phyloP scores from a whole-genome alignment of 1,284 basidiomycete genomes.

The Naganishia cerealis region DNA sequence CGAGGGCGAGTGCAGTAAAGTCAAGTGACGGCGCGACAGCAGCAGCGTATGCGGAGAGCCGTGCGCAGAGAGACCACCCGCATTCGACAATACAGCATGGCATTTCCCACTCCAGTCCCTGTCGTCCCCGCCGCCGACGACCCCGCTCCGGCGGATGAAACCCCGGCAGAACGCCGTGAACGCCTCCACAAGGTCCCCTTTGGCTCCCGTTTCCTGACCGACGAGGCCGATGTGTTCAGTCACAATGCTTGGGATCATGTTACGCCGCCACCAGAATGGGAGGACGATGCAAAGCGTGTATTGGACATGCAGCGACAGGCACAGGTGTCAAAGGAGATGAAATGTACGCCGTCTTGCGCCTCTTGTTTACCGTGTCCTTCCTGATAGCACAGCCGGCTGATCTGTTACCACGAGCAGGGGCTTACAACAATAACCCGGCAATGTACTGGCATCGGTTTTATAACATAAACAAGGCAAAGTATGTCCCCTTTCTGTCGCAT shows the following conservation, averaged over 20 bases:
- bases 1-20: not conserved
- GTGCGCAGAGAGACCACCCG: too few relatives aligned
- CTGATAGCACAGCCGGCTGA: slow-evolving; percentile 63
- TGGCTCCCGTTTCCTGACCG: slow-evolving; percentile 48
- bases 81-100: not conserved
- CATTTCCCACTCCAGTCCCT: not conserved
- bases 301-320: slow-evolving; percentile 34
- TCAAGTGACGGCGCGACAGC: not conserved
- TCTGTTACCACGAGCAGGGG: slow-evolving; percentile 34
- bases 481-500: slow-evolving; percentile 21
- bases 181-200: slow-evolving; percentile 38
- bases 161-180: slow-evolving; percentile 19
- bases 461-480: slow-evolving; percentile 65
- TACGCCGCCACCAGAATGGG: slow-evolving; percentile 33
- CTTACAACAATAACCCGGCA: slow-evolving; percentile 48
- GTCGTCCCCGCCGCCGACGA: not conserved
- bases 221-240: slow-evolving; percentile 49
- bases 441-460: slow-evolving; percentile 83
- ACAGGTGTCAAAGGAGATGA: slow-evolving; percentile 64
- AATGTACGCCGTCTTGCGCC: slow-evolving; percentile 55
- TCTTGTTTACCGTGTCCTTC: slow-evolving; percentile 52
- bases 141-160: not conserved
- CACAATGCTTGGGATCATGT: slow-evolving; percentile 52
- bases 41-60: not conserved
- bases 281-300: slow-evolving; percentile 22